Evolutionary conservation across 2,329 filamentous ascomycete species (phyloP), one percentile per base, ranked within the genome.

Genomic region (Aspergillus pseudotamarii): DNA sequence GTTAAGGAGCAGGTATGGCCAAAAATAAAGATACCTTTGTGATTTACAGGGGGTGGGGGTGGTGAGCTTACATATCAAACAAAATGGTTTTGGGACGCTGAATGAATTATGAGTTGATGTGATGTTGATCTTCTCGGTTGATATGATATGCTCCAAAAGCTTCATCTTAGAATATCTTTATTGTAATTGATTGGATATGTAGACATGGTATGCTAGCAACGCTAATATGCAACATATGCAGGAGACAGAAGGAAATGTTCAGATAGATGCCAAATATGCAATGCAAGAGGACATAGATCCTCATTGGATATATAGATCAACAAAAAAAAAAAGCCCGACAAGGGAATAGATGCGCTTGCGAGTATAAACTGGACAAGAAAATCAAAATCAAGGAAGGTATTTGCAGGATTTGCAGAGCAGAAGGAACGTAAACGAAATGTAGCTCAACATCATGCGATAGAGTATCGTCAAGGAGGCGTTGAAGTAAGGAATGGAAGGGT

Each of bases 151-250:
- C 14, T 48, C 12, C 12, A 28, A 28, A 3, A 9, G 30, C 8
- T 23, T 50, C 46, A 30, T 28, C 10, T 30, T 10, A 19, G 23
- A 28, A 8, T 50, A 28, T 19, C 19, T 28, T 28, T 50, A 28
- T 32, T n/a, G 3, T 32, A 10, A 32, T 21, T 51, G 48, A 4
- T 32, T 38, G n/a, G 21, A 26, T 34, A 23, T 38, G 23, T 55
- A 55, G 30, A 55, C 32, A 41, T 36, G 51, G 51, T 55, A 38
- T 55, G 32, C 51, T 38, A 41, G 19, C 48, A 32, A 55, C 51
- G 51, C 51, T 55, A 55, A 38, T 55, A 55, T 55, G 51, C 51
- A 55, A 38, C 16, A 55, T 38, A 55, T 55, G 51, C 51, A 41
- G n/a, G 11, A 12, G 28, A 55, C 34, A 26, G 34, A 41, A 55